A percentile compares a stretch with the other conserved stretches of the same genome.
phyloP scores from a whole-genome alignment of 768 basidiomycete species.

The Cystofilobasidium bisporidii region DNA sequence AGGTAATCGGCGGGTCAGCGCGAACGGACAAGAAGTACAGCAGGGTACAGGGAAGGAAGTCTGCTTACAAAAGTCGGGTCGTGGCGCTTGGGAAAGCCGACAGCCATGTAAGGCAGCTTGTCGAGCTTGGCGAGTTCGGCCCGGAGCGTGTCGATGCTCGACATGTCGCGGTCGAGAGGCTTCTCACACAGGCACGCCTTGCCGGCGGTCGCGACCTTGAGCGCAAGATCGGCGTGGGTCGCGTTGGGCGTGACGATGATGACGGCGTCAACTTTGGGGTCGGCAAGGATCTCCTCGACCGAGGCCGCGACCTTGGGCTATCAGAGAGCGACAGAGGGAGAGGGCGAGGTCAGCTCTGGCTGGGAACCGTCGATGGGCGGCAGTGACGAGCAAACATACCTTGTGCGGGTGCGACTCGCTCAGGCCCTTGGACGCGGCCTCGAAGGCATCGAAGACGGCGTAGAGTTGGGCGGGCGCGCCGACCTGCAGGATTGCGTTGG shows the following conservation, averaged over 20 bases:
- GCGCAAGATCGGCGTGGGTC: neutral
- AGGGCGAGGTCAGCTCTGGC: too few relatives aligned
- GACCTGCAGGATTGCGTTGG: neutral
- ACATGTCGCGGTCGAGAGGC: neutral
- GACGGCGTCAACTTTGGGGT: neutral
- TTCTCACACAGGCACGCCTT: constrained; percentile 5
- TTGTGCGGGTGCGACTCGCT: neutral
- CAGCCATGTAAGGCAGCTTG: neutral
- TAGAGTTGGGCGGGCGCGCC: neutral
- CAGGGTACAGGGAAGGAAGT: neutral
- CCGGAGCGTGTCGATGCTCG: neutral
- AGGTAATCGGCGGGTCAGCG: neutral
- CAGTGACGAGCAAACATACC: too few relatives aligned
- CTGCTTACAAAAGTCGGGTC: neutral
- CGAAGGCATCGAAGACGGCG: neutral
- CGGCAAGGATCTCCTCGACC: neutral
- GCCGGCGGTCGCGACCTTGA: neutral
- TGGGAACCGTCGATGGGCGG: too few relatives aligned
- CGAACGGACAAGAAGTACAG: neutral
- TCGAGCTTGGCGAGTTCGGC: neutral
- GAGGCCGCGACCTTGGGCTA: neutral
- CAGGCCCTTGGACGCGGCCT: neutral
- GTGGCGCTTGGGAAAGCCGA: constrained; percentile 2
- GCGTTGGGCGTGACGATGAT: constrained; percentile 8
- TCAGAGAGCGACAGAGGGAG: too few relatives aligned